These are phyloP conservation scores for Nicotiana sylvestris DNA, from an alignment of 257 asterid species.

Conservation along the genomic window DNA sequence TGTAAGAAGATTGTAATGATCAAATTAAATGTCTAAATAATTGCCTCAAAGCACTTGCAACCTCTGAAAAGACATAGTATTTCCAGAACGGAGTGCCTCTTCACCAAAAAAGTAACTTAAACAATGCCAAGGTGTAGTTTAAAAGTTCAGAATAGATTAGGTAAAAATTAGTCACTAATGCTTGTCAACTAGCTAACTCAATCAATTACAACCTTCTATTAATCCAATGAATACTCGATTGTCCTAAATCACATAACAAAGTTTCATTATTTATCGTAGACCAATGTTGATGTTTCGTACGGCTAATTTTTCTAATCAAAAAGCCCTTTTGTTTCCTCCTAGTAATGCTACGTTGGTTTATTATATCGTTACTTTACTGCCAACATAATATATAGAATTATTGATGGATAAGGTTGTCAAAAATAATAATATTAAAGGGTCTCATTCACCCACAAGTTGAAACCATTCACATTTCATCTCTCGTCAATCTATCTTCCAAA, in stretches of 20 bases:
- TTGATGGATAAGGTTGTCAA: slow-evolving; percentile 3
- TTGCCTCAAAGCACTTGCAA: background rate
- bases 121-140: background rate
- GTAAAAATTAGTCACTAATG: background rate
- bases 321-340: background rate
- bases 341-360: background rate
- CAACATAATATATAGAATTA: background rate
- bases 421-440: background rate
- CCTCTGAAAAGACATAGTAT: background rate
- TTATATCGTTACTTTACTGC: background rate
- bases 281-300: background rate
- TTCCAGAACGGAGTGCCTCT: background rate
- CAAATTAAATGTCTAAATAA: background rate
- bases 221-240: background rate
- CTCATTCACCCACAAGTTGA: background rate
- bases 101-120: background rate
- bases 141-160: background rate
- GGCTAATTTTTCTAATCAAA: background rate
- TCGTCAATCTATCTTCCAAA: background rate
- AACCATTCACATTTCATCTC: background rate
- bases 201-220: background rate
- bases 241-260: background rate
- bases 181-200: background rate
- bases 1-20: background rate
- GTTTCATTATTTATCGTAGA: background rate